Percentiles rank a stretch among this genome's conserved stretches.
Evolutionary conservation across 2,329 filamentous ascomycete species (phyloP).

Genomic region (Penicillium sp.): DNA sequence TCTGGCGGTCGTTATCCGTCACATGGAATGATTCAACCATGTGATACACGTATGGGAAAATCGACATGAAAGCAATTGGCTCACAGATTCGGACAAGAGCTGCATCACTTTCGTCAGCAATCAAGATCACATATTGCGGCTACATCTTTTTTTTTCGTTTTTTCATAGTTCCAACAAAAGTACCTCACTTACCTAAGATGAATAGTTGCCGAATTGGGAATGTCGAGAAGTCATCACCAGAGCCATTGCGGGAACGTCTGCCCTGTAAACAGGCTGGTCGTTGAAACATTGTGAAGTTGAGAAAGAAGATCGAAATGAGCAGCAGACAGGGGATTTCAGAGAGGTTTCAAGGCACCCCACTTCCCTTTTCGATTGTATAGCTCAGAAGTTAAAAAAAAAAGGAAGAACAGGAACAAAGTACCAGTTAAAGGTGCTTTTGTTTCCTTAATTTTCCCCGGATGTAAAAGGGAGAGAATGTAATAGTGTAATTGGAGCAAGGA

Average conservation of each 20-base stretch:
- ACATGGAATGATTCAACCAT: constrained; percentile 93
- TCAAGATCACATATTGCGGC: neutral
- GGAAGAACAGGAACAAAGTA: constrained; percentile 18
- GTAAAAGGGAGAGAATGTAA: constrained; percentile 34
- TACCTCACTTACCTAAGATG: constrained; percentile 43
- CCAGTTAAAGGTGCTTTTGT: constrained; percentile 28
- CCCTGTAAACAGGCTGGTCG: constrained; percentile 34
- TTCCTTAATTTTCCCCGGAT: constrained; percentile 28
- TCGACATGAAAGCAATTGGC: constrained; percentile 98
- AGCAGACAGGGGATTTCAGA: neutral
- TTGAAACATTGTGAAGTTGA: constrained; percentile 32
- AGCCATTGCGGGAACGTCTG: constrained; percentile 28
- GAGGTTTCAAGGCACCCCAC: constrained; percentile 9
- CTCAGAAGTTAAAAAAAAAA: constrained; percentile 2
- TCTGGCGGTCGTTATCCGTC: constrained; percentile 72
- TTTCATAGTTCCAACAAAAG: constrained; percentile 23
- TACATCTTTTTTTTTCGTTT: neutral
- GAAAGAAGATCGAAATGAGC: neutral
- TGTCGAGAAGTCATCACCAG: constrained; percentile 36
- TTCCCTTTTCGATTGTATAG: constrained; percentile 16
- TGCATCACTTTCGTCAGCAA: constrained; percentile 36
- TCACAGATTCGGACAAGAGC: constrained; percentile 95
- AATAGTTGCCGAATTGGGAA: constrained; percentile 61
- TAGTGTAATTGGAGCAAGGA: constrained; percentile 26
- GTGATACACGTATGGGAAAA: constrained; percentile 97